Percentiles rank a stretch among this genome's conserved stretches.
Conservation (phyloP, 305 asterid species). For the Plantago coronopus region DNA sequence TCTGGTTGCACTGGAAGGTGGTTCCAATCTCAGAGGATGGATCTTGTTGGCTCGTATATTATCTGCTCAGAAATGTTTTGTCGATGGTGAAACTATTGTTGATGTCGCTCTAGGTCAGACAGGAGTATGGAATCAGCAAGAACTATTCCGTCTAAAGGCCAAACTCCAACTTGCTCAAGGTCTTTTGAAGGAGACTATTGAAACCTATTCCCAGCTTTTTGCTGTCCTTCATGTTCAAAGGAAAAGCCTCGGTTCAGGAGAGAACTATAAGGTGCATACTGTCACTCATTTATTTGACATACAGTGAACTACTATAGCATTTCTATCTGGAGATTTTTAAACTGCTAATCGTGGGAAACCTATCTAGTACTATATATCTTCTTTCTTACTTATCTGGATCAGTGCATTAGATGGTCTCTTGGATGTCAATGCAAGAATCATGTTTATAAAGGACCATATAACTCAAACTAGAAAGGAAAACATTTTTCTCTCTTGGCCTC, state of each 20-base stretch:
- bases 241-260: constrained; percentile 49
- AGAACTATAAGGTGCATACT: constrained; percentile 43
- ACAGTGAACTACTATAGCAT: not conserved
- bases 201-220: constrained; percentile 67
- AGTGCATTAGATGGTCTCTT: too few species aligned
- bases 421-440: too few species aligned
- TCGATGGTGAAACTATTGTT: constrained; percentile 58
- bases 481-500: too few species aligned
- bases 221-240: constrained; percentile 77
- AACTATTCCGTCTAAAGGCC: constrained; percentile 75
- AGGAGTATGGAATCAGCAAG: constrained; percentile 85
- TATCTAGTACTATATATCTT: too few species aligned
- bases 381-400: too few species aligned
- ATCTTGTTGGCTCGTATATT: constrained; percentile 66
- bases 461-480: too few species aligned
- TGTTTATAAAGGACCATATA: too few species aligned
- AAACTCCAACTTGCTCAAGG: constrained; percentile 76
- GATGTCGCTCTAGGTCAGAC: constrained; percentile 75
- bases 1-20: constrained; percentile 65
- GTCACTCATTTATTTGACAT: constrained; percentile 6
- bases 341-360: too few species aligned
- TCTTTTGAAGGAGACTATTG: constrained; percentile 61
- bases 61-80: constrained; percentile 71
- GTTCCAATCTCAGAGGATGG: constrained; percentile 64
- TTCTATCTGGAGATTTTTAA: too few species aligned